Conservation (phyloP, 371 early-diverging fungal species). For the Syncephalis plumigaleata region DNA sequence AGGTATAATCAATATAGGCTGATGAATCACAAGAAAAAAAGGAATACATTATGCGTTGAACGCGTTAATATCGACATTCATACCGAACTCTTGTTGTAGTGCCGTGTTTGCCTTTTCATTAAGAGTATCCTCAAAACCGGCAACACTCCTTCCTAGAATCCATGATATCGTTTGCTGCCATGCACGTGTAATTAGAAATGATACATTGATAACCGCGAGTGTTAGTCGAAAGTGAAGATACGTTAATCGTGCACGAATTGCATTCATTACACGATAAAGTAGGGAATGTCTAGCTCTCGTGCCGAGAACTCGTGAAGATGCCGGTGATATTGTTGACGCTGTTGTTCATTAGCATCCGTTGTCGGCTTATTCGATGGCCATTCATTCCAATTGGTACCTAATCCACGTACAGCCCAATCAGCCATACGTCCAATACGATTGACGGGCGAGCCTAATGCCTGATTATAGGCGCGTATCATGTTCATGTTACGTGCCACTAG, state of each 20-base stretch:
- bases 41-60: conserved; percentile 50
- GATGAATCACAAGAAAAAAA: too few relatives aligned
- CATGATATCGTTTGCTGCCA: conserved; percentile 15
- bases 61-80: conserved; percentile 37
- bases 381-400: conserved; percentile 14
- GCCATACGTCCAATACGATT: conserved; percentile 82
- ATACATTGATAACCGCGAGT: conserved; percentile 34
- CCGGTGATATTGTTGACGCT: conserved; percentile 2
- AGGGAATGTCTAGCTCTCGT: conserved; percentile 6
- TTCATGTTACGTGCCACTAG: conserved; percentile 85
- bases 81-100: conserved; percentile 45
- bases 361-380: neutral
- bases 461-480: conserved; percentile 72
- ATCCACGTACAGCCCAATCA: conserved; percentile 51
- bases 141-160: conserved; percentile 18
- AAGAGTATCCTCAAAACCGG: conserved; percentile 51
- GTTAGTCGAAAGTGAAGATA: conserved; percentile 30
- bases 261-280: conserved; percentile 3
- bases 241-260: conserved; percentile 7
- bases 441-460: conserved; percentile 65
- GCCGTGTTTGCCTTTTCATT: conserved; percentile 38
- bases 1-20: too few relatives aligned
- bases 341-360: neutral
- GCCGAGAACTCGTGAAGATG: neutral
- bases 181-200: conserved; percentile 29